Evolutionary conservation across 495 filamentous ascomycete species (phyloP), one percentile per base, ranked within the genome.

Genomic region (Annulohypoxylon maeteangense): DNA sequence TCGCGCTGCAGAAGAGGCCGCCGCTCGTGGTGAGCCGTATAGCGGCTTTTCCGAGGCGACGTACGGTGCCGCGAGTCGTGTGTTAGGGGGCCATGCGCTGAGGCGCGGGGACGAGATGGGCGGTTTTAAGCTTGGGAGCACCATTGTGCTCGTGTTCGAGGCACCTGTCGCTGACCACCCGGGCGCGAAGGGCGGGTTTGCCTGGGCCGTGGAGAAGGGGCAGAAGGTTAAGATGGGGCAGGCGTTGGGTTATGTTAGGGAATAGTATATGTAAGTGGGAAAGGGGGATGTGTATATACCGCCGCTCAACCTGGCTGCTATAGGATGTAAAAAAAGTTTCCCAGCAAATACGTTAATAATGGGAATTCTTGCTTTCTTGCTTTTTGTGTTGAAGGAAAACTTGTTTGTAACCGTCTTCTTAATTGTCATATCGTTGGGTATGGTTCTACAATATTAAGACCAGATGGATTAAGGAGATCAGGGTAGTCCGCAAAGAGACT

Each of bases 131-230:
- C 85, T 99, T 20, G 95, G 95, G 22, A 98, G 94, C 77, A 94
- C 95, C 0, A 91, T 99, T 65, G 95, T 99, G 36, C 83, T 99
- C 32, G 94, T 98, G 4, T 99, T 99, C 81, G 95, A 99, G 79
- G 95, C 95, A 38, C 95, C 95, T 0, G 89, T 89, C 67, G 87
- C 88, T 6, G 79, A 85, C 53, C 84, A 86, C 59, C 92, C 88
- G 56, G 87, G 90, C 54, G 90, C 91, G 79, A 87, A 86, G 74
- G 91, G 87, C 38, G 94, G 92, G 0, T 98, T 93, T 87, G 87
- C 82, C 71, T 99, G 94, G 93, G 81, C 79, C 16, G 89, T 97
- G 50, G 86, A 92, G 74, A 91, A 93, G 76, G 95, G 95, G 7
- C 92, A 97, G 80, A 90, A 86, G 72, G 86, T 99, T 68, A 93